Evolutionary conservation across 2,329 filamentous ascomycete genomes (phyloP).

Genomic region (Aciculosporium take): DNA sequence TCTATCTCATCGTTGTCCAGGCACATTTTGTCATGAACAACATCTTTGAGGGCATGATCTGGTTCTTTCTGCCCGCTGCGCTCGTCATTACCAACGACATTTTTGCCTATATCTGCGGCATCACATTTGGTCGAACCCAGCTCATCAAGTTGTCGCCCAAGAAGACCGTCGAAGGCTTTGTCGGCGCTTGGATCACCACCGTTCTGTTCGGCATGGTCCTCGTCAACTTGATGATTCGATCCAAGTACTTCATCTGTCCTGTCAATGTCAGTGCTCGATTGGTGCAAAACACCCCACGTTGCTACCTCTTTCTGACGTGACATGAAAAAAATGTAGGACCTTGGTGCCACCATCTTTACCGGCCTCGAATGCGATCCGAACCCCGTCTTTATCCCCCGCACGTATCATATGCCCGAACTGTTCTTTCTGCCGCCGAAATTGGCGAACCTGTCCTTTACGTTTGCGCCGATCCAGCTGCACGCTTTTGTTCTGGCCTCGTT

Average conservation of each 20-base stretch:
- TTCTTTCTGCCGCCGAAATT: slow-evolving; percentile 50
- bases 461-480: slow-evolving; percentile 87
- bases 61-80: slow-evolving; percentile 93
- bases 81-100: slow-evolving; percentile 98
- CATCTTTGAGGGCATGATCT: slow-evolving; percentile 98
- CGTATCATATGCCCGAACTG: slow-evolving; percentile 58
- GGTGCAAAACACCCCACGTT: too few relatives aligned
- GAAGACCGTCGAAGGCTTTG: slow-evolving; percentile 96
- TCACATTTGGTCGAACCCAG: slow-evolving; percentile 90
- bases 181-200: slow-evolving; percentile 93
- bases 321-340: slow-evolving; percentile 52
- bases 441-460: slow-evolving; percentile 49
- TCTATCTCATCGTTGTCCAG: slow-evolving; percentile 94
- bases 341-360: slow-evolving; percentile 84
- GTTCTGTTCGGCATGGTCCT: slow-evolving; percentile 70
- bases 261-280: slow-evolving; percentile 55
- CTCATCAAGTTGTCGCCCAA: slow-evolving; percentile 97
- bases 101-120: slow-evolving; percentile 93
- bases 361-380: slow-evolving; percentile 83
- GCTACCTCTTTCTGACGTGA: too few relatives aligned
- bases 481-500: slow-evolving; percentile 83
- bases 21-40: slow-evolving; percentile 99
- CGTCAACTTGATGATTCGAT: slow-evolving; percentile 73
- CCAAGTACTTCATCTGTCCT: slow-evolving; percentile 96
- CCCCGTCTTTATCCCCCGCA: slow-evolving; percentile 72